Conservation (phyloP, 1,139 yeast genomes). For the Yamadazyma siamensis region DNA sequence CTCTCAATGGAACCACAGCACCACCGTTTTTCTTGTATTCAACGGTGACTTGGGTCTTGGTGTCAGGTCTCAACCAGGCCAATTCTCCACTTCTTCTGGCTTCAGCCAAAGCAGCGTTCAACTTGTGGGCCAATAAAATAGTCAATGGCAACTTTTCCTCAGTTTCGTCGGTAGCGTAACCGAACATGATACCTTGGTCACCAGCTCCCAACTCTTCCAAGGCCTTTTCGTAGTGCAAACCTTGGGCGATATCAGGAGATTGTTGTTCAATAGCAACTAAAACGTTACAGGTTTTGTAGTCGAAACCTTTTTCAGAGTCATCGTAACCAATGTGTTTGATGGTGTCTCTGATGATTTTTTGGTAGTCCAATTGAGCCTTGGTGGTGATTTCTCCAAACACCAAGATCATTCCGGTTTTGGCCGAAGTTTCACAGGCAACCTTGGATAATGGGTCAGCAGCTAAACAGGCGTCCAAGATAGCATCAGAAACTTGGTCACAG, state of each 20-base stretch:
- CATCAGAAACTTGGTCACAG: constrained; percentile 99
- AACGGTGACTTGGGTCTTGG: constrained; percentile 98
- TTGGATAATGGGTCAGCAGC: constrained; percentile 94
- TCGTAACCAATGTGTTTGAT: constrained; percentile 98
- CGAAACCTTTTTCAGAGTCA: constrained; percentile 93
- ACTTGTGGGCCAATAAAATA: constrained; percentile 88
- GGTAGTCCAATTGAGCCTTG: constrained; percentile 91
- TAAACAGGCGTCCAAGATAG: constrained; percentile 96
- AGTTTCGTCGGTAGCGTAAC: constrained; percentile 99
- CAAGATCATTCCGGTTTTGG: constrained; percentile 99
- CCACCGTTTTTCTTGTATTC: constrained; percentile 94
- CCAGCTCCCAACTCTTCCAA: constrained; percentile 99
- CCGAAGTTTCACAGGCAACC: constrained; percentile 99
- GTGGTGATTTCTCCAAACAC: constrained; percentile 99
- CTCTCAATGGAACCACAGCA: constrained; percentile 92
- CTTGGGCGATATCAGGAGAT: constrained; percentile 98
- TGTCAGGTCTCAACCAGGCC: constrained; percentile 98
- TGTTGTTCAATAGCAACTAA: constrained; percentile 99
- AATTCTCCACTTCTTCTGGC: constrained; percentile 96
- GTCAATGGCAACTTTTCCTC: constrained; percentile 97
- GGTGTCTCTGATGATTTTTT: constrained; percentile 95
- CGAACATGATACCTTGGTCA: constrained; percentile 99
- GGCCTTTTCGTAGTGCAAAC: constrained; percentile 95
- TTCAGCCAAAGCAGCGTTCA: constrained; percentile 93
- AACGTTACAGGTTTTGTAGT: constrained; percentile 98